Conservation (phyloP, 1,139 yeast genomes). For the Kodamaea sp. region DNA sequence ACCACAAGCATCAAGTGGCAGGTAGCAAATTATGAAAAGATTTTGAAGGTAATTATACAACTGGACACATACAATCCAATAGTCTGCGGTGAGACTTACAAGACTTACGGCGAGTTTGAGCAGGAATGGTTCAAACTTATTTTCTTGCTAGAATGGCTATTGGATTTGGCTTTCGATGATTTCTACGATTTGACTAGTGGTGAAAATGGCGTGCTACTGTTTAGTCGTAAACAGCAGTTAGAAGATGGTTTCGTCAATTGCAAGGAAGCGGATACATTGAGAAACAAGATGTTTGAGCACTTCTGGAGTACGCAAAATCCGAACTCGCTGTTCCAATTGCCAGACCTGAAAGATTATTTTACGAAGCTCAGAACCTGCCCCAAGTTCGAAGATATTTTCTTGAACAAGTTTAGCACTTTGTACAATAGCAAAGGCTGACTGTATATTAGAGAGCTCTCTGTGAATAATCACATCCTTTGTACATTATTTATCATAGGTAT, state of each 20-base stretch:
- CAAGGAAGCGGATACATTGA: not conserved
- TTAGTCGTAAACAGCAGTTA: not conserved
- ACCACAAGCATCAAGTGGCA: constrained; percentile 15
- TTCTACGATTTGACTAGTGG: not conserved
- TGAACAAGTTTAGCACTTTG: no score
- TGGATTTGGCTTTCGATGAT: constrained; percentile 13
- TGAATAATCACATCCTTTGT: no score
- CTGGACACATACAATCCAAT: constrained; percentile 18
- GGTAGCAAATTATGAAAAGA: constrained; percentile 5
- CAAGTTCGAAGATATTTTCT: not conserved
- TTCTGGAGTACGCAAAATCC: not conserved
- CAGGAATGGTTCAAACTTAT: constrained; percentile 26
- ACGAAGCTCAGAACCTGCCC: not conserved
- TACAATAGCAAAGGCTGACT: no score
- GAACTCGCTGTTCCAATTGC: not conserved
- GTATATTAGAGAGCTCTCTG: no score
- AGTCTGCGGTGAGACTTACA: constrained; percentile 24
- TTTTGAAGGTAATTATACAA: constrained; percentile 13
- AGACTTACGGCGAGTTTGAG: constrained; percentile 17
- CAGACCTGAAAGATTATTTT: not conserved
- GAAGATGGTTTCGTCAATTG: not conserved
- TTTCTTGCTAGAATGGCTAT: constrained; percentile 24
- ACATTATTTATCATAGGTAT: no score
- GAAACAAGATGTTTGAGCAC: not conserved
- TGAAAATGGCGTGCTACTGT: not conserved